These are phyloP conservation scores for Schizophyllum commune DNA, from an alignment of 1,284 basidiomycete species.

Conservation along the genomic window DNA sequence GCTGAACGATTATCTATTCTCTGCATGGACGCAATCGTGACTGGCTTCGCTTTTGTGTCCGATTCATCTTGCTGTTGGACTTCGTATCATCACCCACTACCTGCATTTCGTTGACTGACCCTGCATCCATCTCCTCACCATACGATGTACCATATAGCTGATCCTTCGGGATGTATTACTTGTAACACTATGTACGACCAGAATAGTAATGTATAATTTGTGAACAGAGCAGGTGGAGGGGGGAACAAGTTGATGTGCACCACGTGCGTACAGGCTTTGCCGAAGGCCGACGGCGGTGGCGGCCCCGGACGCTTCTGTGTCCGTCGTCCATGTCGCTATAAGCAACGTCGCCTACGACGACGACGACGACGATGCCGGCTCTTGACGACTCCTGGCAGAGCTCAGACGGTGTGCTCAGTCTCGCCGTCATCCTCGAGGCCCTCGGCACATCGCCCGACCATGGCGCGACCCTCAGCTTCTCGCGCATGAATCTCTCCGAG, in stretches of 20 bases:
- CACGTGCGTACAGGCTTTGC: neutral
- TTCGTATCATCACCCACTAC: neutral
- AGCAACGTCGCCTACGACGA: neutral
- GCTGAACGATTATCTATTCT: neutral
- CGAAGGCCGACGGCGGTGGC: neutral
- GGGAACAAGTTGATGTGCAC: neutral
- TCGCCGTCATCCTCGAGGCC: constrained; percentile 44
- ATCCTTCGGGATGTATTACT: too few species aligned
- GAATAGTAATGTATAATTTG: too few species aligned
- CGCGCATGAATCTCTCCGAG: constrained; percentile 68
- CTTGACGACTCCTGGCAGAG: neutral
- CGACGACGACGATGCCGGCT: neutral
- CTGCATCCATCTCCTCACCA: too few species aligned
- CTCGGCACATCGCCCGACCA: constrained; percentile 63
- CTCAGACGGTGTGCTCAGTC: constrained; percentile 5
- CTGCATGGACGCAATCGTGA: neutral
- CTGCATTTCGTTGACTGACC: too few species aligned
- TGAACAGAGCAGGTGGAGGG: too few species aligned
- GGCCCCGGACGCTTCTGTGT: neutral
- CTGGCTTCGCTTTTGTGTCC: neutral
- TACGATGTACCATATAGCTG: too few species aligned
- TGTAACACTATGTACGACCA: too few species aligned
- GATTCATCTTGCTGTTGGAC: neutral
- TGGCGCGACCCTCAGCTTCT: constrained; percentile 77
- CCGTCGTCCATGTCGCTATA: neutral